phyloP scores from a whole-genome alignment of 108 stramenopile species.

The Thalassiosira profunda region DNA sequence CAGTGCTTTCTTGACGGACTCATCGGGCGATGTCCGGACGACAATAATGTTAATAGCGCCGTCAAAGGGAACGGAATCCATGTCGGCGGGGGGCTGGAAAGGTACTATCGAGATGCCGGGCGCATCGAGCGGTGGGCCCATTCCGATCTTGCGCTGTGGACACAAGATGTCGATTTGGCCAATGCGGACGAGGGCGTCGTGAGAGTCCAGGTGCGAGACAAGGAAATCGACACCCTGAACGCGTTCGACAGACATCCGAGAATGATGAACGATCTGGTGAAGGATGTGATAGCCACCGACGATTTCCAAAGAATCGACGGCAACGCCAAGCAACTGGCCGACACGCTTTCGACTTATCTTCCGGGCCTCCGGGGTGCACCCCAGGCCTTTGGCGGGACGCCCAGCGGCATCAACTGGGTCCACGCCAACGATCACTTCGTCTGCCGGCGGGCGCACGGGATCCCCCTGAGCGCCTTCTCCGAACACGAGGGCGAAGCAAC shows the following conservation, averaged over 20 bases:
- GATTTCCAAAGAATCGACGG: slow-evolving; percentile 69
- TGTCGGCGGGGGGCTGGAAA: slow-evolving; percentile 38
- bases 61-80: background rate
- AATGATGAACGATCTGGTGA: slow-evolving; percentile 69
- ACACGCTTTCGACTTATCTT: slow-evolving; percentile 57
- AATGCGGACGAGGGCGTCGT: background rate
- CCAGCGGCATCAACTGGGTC: slow-evolving; percentile 73
- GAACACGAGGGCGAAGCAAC: slow-evolving; percentile 47
- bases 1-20: slow-evolving; percentile 83
- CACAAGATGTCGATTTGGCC: slow-evolving; percentile 15
- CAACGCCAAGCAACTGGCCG: slow-evolving; percentile 61
- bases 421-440: slow-evolving; percentile 86
- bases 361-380: slow-evolving; percentile 60
- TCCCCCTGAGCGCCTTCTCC: slow-evolving; percentile 56
- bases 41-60: background rate
- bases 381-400: slow-evolving; percentile 54
- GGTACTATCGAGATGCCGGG: slow-evolving; percentile 43
- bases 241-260: slow-evolving; percentile 77
- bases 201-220: slow-evolving; percentile 59
- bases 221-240: slow-evolving; percentile 68
- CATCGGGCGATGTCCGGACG: too few species aligned
- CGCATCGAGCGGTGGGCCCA: slow-evolving; percentile 21
- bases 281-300: slow-evolving; percentile 55
- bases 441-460: slow-evolving; percentile 65
- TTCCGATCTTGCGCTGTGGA: slow-evolving; percentile 26